A percentile compares a stretch with the other conserved stretches of the same genome.
phyloP scores from a whole-genome alignment of 2,329 filamentous ascomycete genomes.

The Fusarium anguioides region DNA sequence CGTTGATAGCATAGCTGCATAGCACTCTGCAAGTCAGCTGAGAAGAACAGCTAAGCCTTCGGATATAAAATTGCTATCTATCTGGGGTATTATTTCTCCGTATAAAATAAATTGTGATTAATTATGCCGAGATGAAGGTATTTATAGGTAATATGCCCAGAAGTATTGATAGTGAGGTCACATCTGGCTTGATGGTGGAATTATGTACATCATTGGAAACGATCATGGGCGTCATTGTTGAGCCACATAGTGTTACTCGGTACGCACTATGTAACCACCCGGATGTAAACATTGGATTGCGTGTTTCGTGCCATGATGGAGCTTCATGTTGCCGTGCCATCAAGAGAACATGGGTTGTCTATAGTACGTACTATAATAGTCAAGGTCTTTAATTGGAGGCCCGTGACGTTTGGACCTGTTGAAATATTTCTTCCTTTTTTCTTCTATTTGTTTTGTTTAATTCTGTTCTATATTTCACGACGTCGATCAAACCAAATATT shows the following conservation, averaged over 20 bases:
- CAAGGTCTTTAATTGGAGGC: constrained; percentile 6
- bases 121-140: background rate
- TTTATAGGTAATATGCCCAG: background rate
- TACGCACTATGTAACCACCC: too few relatives aligned
- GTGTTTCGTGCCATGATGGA: constrained; percentile 17
- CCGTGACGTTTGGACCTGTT: constrained; percentile 10
- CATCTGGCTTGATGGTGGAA: too few relatives aligned
- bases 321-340: constrained; percentile 27
- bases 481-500: background rate
- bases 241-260: background rate
- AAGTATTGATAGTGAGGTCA: background rate
- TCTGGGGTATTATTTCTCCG: too few relatives aligned
- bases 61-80: background rate
- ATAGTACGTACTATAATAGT: constrained; percentile 2
- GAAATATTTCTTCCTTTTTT: background rate
- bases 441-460: background rate
- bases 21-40: background rate
- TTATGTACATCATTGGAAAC: too few relatives aligned
- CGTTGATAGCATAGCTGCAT: too few relatives aligned
- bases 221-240: constrained; percentile 13
- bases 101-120: too few relatives aligned
- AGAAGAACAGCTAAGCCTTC: too few relatives aligned
- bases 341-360: background rate
- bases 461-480: background rate
- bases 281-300: constrained; percentile 19